Evolutionary conservation across 2,329 filamentous ascomycete genomes (phyloP).

Genomic region (Penicillium fuscoglaucum): DNA sequence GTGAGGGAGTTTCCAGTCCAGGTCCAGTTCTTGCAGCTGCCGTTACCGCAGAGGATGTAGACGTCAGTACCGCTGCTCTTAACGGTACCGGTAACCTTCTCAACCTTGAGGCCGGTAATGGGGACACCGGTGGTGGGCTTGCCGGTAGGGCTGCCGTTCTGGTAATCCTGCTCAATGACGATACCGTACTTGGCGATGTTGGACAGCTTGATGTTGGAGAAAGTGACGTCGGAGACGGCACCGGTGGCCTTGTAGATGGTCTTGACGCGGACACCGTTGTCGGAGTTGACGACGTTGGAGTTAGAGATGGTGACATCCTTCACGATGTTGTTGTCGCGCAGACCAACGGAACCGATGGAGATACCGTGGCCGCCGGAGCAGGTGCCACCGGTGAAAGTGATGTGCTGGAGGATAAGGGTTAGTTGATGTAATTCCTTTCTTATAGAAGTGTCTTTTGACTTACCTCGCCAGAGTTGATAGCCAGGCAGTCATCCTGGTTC

Average conservation of each 20-base stretch:
- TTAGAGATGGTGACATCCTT: conserved; percentile 53
- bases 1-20: conserved; percentile 53
- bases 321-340: conserved; percentile 57
- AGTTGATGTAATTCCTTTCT: background rate
- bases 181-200: conserved; percentile 55
- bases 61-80: conserved; percentile 41
- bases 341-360: conserved; percentile 61
- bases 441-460: background rate
- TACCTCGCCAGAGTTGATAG: conserved; percentile 57
- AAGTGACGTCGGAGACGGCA: conserved; percentile 54
- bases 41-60: conserved; percentile 58
- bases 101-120: conserved; percentile 42
- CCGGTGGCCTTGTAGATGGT: conserved; percentile 55
- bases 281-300: conserved; percentile 52
- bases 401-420: conserved; percentile 22
- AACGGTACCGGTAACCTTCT: conserved; percentile 39
- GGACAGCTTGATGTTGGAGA: conserved; percentile 53
- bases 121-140: conserved; percentile 41
- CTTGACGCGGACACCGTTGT: conserved; percentile 62
- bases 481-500: conserved; percentile 63
- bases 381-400: conserved; percentile 31
- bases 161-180: conserved; percentile 61
- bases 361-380: conserved; percentile 45
- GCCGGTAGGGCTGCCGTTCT: conserved; percentile 48
- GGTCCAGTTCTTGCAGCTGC: conserved; percentile 55